Evolutionary conservation across 1,284 basidiomycete species (phyloP).

Genomic region (Agroathelia rolfsii): DNA sequence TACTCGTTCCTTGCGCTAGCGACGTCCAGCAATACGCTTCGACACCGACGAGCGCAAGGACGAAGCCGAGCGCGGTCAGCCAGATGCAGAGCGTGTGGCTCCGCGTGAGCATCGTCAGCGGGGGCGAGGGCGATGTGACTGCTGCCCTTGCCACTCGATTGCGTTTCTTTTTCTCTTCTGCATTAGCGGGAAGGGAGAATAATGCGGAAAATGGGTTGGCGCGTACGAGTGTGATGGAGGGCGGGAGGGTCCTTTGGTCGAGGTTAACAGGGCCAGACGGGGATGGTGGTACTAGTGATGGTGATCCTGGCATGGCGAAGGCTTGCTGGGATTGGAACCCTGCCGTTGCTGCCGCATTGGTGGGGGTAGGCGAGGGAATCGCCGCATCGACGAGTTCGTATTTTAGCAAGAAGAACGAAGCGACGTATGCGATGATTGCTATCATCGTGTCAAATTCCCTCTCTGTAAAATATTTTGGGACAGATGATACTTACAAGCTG

Average conservation of each 20-base stretch:
- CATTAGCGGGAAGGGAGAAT: conserved; percentile 1
- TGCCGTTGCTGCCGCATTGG: neutral
- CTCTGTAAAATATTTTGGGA: neutral
- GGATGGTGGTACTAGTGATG: neutral
- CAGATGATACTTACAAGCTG: conserved; percentile 18
- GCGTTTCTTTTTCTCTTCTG: conserved; percentile 7
- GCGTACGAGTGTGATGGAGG: too few species aligned
- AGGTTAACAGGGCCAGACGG: too few species aligned
- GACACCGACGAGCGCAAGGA: conserved; percentile 24
- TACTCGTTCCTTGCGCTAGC: conserved; percentile 19
- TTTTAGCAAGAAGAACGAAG: conserved; percentile 24
- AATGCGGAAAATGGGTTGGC: too few species aligned
- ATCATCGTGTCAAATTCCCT: neutral
- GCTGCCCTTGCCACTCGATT: conserved; percentile 5
- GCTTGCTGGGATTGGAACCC: neutral
- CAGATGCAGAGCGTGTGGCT: conserved; percentile 23
- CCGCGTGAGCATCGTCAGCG: conserved; percentile 21
- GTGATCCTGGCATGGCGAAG: neutral
- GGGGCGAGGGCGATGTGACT: conserved; percentile 13
- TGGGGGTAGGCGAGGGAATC: neutral
- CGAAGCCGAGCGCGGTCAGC: conserved; percentile 23
- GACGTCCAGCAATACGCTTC: conserved; percentile 25
- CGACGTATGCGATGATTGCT: conserved; percentile 25
- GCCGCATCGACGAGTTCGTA: conserved; percentile 15
- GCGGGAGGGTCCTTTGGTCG: too few species aligned